Base-by-base conservation (phyloP, 495 filamentous ascomycete genomes). In the Sordaria brevicollis region DNA sequence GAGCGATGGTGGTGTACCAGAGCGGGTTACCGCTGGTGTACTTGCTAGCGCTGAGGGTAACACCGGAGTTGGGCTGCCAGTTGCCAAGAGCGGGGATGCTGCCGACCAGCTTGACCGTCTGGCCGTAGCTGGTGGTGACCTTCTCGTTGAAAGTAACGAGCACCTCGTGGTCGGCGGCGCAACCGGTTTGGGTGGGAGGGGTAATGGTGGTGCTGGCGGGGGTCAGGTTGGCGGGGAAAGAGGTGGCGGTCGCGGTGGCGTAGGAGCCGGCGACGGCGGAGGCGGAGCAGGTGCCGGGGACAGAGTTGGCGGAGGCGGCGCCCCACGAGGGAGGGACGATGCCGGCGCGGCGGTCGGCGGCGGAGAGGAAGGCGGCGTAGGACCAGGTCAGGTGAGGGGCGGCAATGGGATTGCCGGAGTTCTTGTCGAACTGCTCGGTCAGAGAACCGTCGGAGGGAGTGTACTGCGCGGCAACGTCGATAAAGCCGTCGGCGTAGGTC, bases 351-450 rank as follows among this genome's bases (percentile, higher is more conserved):
- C 82, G 78, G n/a, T 79, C 83, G 31, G 85, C 81, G 43, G 86
- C 86, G 7, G 87, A 87, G 39, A 89, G 73, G 79, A 90, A 89
- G n/a, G 87, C 79, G 3, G 87, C 86, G 74, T 88, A 90, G 13
- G 86, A 90, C 89, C 90, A 92, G 17, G 90, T 91, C 17, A 92
- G 80, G 73, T 90, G 82, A 11, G 79, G 70, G 9, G 89, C 89
- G 1, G 86, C 87, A n/a, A 87, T 70, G 10, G 83, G 84, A 0
- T 71, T 67, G 54, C 89, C 89, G 67, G 76, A 78, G 54, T 78
- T 74, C 69, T 82, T 84, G 74, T 84, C 80, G 71, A 81, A 91
- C 73, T 92, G 89, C 76, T 92, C 89, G 11, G 85, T 77, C 13
- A 91, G 69, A 7, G 84, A 83, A 21, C 89, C 89, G 70, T 85